Evolutionary conservation across 495 filamentous ascomycete genomes (phyloP).

Genomic region (Penicillium ucsense): DNA sequence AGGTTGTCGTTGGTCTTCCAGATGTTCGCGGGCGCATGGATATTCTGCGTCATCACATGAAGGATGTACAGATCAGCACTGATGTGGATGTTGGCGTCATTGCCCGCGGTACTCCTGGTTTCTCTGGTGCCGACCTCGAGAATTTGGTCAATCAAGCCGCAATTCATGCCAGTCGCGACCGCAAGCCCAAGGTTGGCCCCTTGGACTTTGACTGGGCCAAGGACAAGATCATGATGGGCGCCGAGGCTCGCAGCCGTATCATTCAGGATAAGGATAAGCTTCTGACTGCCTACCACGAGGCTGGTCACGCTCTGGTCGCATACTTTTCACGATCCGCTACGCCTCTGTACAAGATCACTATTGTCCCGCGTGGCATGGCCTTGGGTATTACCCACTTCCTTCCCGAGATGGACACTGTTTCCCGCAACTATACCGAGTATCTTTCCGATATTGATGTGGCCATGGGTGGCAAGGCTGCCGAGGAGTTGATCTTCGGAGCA

Average conservation of each 20-base stretch:
- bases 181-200: constrained; percentile 60
- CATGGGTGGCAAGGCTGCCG: constrained; percentile 89
- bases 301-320: constrained; percentile 84
- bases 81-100: constrained; percentile 77
- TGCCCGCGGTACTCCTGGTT: constrained; percentile 78
- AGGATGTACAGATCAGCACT: constrained; percentile 65
- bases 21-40: constrained; percentile 91
- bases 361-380: constrained; percentile 79
- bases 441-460: constrained; percentile 68
- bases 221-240: constrained; percentile 96
- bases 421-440: constrained; percentile 57
- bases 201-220: constrained; percentile 93
- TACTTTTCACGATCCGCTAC: constrained; percentile 63
- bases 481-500: constrained; percentile 81
- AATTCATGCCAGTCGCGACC: constrained; percentile 76
- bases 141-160: constrained; percentile 96
- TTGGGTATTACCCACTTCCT: constrained; percentile 79
- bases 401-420: constrained; percentile 84
- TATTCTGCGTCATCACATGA: constrained; percentile 86
- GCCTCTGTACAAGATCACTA: constrained; percentile 91
- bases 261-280: constrained; percentile 79
- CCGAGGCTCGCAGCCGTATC: constrained; percentile 76
- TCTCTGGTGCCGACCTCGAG: constrained; percentile 91
- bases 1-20: constrained; percentile 77
- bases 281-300: constrained; percentile 95